Evolutionary conservation across 352 stramenopile genomes (phyloP).

Genomic region (Phytophthora pistaciae): DNA sequence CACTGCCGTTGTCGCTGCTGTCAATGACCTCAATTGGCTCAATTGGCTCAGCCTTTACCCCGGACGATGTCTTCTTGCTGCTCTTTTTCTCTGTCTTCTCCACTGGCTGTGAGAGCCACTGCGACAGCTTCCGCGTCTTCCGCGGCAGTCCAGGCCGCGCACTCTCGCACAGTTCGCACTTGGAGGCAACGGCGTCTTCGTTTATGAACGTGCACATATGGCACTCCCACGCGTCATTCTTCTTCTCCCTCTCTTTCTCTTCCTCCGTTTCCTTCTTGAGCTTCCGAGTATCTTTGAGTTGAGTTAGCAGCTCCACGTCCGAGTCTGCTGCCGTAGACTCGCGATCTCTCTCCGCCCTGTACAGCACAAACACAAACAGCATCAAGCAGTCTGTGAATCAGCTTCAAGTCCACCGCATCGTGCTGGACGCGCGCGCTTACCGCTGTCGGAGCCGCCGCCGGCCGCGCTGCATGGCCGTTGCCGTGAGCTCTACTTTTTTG

Average conservation of each 20-base stretch:
- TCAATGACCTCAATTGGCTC: slow-evolving; percentile 51
- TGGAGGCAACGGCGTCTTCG: slow-evolving; percentile 11
- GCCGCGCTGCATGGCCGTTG: slow-evolving; percentile 24
- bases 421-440: slow-evolving; percentile 14
- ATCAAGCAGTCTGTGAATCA: neutral
- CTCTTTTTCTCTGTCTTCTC: slow-evolving; percentile 17
- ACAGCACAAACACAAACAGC: neutral
- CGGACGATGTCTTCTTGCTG: slow-evolving; percentile 12
- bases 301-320: slow-evolving; percentile 21
- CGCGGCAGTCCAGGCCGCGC: slow-evolving; percentile 26
- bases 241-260: neutral
- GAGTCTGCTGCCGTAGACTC: slow-evolving; percentile 39
- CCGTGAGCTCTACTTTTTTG: slow-evolving; percentile 5
- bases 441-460: slow-evolving; percentile 36
- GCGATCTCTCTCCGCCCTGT: slow-evolving; percentile 15
- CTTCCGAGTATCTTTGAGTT: slow-evolving; percentile 3
- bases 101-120: slow-evolving; percentile 51
- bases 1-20: slow-evolving; percentile 43
- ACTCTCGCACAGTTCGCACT: slow-evolving; percentile 58
- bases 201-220: slow-evolving; percentile 63
- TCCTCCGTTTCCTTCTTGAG: neutral
- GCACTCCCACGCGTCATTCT: slow-evolving; percentile 43
- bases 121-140: slow-evolving; percentile 47
- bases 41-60: slow-evolving; percentile 1
- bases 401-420: neutral